Evolutionary conservation across 148 eudicot species (phyloP), one percentile per base, ranked within the genome.

Genomic region (Amaranthus palmeri): DNA sequence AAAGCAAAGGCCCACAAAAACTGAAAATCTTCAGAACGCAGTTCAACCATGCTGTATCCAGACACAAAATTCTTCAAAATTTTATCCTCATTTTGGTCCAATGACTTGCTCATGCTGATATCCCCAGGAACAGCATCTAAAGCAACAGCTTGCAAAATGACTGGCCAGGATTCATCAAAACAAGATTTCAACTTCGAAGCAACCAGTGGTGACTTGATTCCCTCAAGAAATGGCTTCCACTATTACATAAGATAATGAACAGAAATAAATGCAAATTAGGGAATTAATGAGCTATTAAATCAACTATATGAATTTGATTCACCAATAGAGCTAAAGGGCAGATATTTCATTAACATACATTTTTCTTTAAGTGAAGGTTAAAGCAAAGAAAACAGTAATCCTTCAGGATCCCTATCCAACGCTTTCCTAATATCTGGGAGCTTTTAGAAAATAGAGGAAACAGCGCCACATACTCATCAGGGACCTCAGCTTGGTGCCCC

Each of bases 181-280:
- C 97, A 95, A 43, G 81, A 74, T 65, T 75, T 85, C 81, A 95
- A 77, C 83, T 85, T 87, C 67, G 84, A 81, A 66, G 92, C 87
- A 80, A 89, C 97, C 61, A 84, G 69, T 14, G 88, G 85, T 55
- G 98, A 95, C 70, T 89, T 90, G 77, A 95, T 91, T 77, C 96
- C 97, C 72, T 95, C 97, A 80, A 95, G 97, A 75, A 91, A 91
- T 15, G 98, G 91, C 69, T 79, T 88, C 97, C 97, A 95, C 98
- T 95, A 85, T 59, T 52, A 40, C 56, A 76, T 69, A 13, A 54
- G 25, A 61, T 65, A 40, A 73, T 13, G 52, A 54, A 54, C 45
- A 74, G n/a, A 61, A 70, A 56, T 13, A 36, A 46, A 36, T 76
- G 50, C 3, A n/a, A 36, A 15, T 45, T 12, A 54, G 8, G 17